Percentiles rank a stretch among this genome's conserved stretches.
Evolutionary conservation across 139 green algal species (phyloP).

Genomic region (Micromonas commoda): DNA sequence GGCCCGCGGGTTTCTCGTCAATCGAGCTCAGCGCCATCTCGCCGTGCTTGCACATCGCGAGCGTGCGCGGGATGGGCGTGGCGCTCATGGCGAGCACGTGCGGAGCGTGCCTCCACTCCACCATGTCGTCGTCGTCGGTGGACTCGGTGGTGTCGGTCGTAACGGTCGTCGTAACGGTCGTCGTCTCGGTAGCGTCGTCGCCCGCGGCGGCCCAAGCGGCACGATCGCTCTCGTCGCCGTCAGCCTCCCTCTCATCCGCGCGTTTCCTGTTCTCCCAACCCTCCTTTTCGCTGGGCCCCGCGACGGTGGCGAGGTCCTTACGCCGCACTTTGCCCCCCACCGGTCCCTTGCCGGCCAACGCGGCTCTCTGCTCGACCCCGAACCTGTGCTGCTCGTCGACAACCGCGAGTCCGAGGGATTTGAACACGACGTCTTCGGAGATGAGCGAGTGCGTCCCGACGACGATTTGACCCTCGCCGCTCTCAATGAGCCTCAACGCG

Average conservation of each 20-base stretch:
- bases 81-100: conserved; percentile 90
- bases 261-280: not conserved
- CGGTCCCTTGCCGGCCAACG: conserved; percentile 30
- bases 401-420: conserved; percentile 67
- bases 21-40: conserved; percentile 46
- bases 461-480: conserved; percentile 55
- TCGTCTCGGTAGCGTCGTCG: too few relatives aligned
- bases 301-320: not conserved
- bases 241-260: too few relatives aligned
- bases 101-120: conserved; percentile 35
- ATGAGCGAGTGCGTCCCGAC: conserved; percentile 82
- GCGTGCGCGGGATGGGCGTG: conserved; percentile 90
- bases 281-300: not conserved
- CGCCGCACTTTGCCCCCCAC: not conserved
- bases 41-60: conserved; percentile 69
- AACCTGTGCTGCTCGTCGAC: conserved; percentile 93
- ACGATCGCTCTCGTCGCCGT: too few relatives aligned
- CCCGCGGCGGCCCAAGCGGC: too few relatives aligned
- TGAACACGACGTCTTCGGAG: conserved; percentile 51
- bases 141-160: too few relatives aligned
- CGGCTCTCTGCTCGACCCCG: conserved; percentile 38
- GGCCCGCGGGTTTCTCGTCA: conserved; percentile 60
- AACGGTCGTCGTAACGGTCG: too few relatives aligned
- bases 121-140: too few relatives aligned
- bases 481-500: conserved; percentile 28